Evolutionary conservation across 2,329 filamentous ascomycete genomes (phyloP), one percentile per base, ranked within the genome.

Genomic region (Aspergillus novofumigatus): DNA sequence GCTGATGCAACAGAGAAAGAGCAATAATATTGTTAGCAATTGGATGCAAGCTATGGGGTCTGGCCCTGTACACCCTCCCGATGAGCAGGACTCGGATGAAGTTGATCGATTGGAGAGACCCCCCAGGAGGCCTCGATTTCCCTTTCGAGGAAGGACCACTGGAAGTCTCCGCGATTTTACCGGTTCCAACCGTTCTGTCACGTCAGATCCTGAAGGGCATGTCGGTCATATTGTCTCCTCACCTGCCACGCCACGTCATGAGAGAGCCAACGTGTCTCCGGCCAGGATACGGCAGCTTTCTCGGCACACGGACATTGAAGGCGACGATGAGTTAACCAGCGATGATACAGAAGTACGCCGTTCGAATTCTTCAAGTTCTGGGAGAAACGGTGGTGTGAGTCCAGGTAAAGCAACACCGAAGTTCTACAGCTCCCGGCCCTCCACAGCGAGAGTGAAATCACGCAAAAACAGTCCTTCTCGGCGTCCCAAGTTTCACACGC

Each of bases 281-380:
- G 64, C 72, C n/a, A 72, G 68, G 52, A 73, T 70, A 49, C 70
- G 79, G 56, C 72, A 81, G 57, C 61, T 78, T 44, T 76, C 81
- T 47, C 81, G 77, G 67, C 86, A 92, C 57, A 92, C 90, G 0
- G 91, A 94, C 67, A 90, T 87, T 6, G 91, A 96, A 69, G 91
- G 91, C 0, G 92, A 97, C 66, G 92, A 96, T 66, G 92, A 97
- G 72, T 78, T 92, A n/a, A 83, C 90, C 11, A 92, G 89, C 3
- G 90, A 92, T 55, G 89, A 91, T 55, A 89, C 53, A 9, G 65
- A 67, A 10, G 66, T 62, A n/a, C 67, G 64, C 20, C 54, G 56
- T 9, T 67, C 65, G 0, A 62, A 57, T 49, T 54, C 56, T n/a
- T 62, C 58, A 41, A 59, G 56, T 7, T 66, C 65, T 17, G 52